phyloP scores from a whole-genome alignment of 169 alveolate genomes.

The Neospora caninum region DNA sequence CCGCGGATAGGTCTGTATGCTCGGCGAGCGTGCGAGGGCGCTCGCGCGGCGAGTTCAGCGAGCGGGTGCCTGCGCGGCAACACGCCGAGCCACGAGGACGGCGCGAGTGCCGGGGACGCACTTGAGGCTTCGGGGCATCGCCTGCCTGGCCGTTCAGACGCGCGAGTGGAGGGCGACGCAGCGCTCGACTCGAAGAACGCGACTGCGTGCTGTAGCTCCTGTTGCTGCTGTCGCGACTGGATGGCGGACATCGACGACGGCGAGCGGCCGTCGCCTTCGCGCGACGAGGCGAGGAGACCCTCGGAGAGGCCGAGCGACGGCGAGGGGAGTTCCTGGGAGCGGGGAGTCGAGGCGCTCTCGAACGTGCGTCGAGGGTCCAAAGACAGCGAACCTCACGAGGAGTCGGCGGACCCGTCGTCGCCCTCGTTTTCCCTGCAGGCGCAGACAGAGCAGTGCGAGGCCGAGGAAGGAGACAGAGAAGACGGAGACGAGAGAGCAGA shows the following conservation, averaged over 20 bases:
- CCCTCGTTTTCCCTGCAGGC: no score
- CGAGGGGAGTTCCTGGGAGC: no score
- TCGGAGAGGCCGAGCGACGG: no score
- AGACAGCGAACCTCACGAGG: no score
- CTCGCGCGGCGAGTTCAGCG: background rate
- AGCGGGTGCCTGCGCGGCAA: background rate
- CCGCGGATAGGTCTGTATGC: background rate
- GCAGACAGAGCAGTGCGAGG: background rate
- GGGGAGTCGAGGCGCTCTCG: no score
- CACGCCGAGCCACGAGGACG: slow-evolving; percentile 17
- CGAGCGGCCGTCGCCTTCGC: background rate
- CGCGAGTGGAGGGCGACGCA: background rate
- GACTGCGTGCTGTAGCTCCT: background rate
- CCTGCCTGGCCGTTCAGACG: background rate
- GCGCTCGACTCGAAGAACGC: no score
- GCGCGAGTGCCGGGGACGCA: background rate
- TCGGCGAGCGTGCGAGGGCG: background rate
- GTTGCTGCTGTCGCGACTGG: slow-evolving; percentile 34
- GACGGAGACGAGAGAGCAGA: background rate
- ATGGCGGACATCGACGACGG: slow-evolving; percentile 11
- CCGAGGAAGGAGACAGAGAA: background rate
- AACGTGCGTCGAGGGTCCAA: no score
- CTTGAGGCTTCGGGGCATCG: background rate
- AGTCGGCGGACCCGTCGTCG: no score
- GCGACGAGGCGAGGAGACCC: no score